These are phyloP conservation scores for Closterium sp. DNA, from an alignment of 139 green algal genomes.

Conservation along the genomic window DNA sequence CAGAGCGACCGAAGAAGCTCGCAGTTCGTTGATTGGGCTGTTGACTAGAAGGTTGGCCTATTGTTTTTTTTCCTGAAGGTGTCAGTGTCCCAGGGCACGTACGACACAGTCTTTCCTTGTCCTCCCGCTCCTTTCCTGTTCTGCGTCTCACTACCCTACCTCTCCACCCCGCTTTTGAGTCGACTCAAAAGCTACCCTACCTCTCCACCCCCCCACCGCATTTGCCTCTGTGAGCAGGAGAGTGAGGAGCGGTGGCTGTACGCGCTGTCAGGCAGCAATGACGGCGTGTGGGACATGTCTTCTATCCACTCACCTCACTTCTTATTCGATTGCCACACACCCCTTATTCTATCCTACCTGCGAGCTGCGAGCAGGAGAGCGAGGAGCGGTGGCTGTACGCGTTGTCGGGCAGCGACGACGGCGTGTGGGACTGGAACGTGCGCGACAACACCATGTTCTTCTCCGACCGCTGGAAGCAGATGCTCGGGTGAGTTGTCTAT, in stretches of 20 bases:
- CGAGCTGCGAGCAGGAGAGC: conserved; percentile 10
- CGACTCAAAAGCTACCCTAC: too few relatives aligned
- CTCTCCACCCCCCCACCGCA: too few relatives aligned
- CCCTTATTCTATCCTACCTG: too few relatives aligned
- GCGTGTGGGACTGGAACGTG: conserved; percentile 28
- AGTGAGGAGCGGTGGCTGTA: conserved; percentile 29
- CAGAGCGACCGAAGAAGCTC: conserved; percentile 21
- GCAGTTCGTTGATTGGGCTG: not conserved
- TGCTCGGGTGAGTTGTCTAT: conserved; percentile 24
- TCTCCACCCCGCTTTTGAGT: too few relatives aligned
- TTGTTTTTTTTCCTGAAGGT: not conserved
- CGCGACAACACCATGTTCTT: conserved; percentile 26
- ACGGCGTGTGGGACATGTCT: not conserved
- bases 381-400: conserved; percentile 30
- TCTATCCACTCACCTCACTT: not conserved
- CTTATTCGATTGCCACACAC: not conserved
- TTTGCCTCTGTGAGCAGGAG: not conserved
- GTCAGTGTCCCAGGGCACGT: conserved; percentile 15
- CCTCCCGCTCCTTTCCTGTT: too few relatives aligned
- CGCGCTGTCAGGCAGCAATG: conserved; percentile 4
- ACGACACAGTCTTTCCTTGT: not conserved
- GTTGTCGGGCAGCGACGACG: conserved; percentile 18
- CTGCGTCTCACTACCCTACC: too few relatives aligned
- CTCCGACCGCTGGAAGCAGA: conserved; percentile 24
- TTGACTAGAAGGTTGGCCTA: not conserved